These are phyloP conservation scores for Penicillium sp. DNA, from an alignment of 2,329 filamentous ascomycete species.

Conservation along the genomic window DNA sequence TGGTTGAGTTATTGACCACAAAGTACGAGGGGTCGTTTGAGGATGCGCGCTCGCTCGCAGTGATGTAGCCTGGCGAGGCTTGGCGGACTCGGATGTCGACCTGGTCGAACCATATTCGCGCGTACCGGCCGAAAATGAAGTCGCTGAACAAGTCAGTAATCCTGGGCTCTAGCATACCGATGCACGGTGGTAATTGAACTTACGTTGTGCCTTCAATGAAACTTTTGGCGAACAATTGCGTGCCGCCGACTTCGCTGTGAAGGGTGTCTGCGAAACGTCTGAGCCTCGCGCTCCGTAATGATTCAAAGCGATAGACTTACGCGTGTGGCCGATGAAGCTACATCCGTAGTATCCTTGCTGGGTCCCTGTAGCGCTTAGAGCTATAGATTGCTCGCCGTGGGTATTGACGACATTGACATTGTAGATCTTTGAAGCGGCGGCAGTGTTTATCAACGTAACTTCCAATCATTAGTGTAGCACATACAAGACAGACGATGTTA, in stretches of 20 bases:
- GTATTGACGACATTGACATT: conserved; percentile 4
- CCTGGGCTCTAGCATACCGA: neutral
- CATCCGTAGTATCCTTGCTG: conserved; percentile 7
- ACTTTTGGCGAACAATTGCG: neutral
- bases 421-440: conserved; percentile 1
- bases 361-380: conserved; percentile 1
- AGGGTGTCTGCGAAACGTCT: neutral
- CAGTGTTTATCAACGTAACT: conserved; percentile 2
- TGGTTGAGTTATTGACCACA: conserved; percentile 5
- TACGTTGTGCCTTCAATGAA: conserved; percentile 1
- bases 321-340: neutral
- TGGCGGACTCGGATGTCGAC: conserved; percentile 1
- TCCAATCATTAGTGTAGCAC: neutral
- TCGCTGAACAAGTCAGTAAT: neutral
- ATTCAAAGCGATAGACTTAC: neutral
- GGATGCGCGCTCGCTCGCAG: neutral
- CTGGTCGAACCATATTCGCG: conserved; percentile 3
- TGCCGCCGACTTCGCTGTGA: conserved; percentile 2
- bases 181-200: neutral
- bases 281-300: neutral
- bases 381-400: neutral
- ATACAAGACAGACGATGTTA: neutral
- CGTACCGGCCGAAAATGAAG: conserved; percentile 1
- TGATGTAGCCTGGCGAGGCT: neutral
- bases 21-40: conserved; percentile 1